Evolutionary conservation across 306 rosid species (phyloP), one percentile per base, ranked within the genome.

Genomic region (Alnus rubra): DNA sequence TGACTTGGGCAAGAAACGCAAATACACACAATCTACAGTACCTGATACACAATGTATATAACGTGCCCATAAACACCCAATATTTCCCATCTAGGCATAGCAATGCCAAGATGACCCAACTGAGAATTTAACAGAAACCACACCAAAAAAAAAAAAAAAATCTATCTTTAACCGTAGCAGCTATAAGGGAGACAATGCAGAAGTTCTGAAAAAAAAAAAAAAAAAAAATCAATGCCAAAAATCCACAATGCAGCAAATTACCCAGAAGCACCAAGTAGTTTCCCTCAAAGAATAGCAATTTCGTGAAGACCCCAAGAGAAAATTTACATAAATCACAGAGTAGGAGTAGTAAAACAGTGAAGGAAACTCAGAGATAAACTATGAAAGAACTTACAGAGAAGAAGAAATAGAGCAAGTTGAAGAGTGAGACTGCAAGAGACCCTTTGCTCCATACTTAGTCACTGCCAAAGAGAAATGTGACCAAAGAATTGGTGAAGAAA

Each of bases 341-440:
- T 14, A 31, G 48, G 31, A 56, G 16, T 31, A 74, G 5, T 16
- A 18, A 37, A 42, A 76, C 11, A 70, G 35, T 58, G 35, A 67
- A 35, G 82, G 82, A 76, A 53, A 31, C 53, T 35, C 35, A 63
- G 1, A 69, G 74, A 42, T 7, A 74, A 80, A n/a, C 71, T 19
- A 44, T 51, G 45, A 37, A 74, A 60, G 39, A 77, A 39, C 92
- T 76, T 82, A 89, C 88, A 51, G 35, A 82, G 78, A 74, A 82
- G 75, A 33, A 83, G 78, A 76, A 77, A 74, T 5, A 83, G 58
- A 51, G 80, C 39, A 76, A 81, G 77, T 9, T 53, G 84, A 74
- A 85, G 82, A 44, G 81, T 10, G 72, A 35, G 80, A 76, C 73
- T 16, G 73, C 12, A 54, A 64, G 75, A 82, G 74, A 54, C 79